Evolutionary conservation across 495 filamentous ascomycete genomes (phyloP).

Genomic region (Bryoglossum gracile): DNA sequence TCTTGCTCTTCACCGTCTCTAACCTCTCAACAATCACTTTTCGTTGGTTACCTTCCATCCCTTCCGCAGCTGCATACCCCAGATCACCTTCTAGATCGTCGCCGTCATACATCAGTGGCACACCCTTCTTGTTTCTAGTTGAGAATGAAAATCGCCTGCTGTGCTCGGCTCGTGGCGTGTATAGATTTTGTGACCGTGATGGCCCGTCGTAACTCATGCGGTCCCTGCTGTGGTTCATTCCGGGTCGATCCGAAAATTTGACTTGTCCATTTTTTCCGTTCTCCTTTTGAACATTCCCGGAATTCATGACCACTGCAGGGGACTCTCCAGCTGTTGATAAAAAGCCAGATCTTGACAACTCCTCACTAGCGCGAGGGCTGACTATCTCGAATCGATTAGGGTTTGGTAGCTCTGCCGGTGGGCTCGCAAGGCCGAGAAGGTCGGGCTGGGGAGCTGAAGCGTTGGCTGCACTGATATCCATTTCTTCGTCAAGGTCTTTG

Average conservation of each 20-base stretch:
- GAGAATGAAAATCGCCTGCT: slow-evolving; percentile 23
- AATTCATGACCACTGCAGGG: slow-evolving; percentile 10
- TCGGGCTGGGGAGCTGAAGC: slow-evolving; percentile 56
- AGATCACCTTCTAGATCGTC: slow-evolving; percentile 87
- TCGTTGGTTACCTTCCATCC: slow-evolving; percentile 80
- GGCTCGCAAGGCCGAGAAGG: slow-evolving; percentile 59
- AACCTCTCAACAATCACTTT: slow-evolving; percentile 95
- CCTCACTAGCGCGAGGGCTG: slow-evolving; percentile 35
- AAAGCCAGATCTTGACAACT: slow-evolving; percentile 3
- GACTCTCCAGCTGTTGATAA: slow-evolving; percentile 12
- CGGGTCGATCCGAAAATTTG: slow-evolving; percentile 21
- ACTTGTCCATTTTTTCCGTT: slow-evolving; percentile 11
- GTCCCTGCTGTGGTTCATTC: slow-evolving; percentile 8
- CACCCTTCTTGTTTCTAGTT: slow-evolving; percentile 10
- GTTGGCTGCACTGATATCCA: slow-evolving; percentile 79
- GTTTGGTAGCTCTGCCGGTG: slow-evolving; percentile 62
- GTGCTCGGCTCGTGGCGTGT: slow-evolving; percentile 8
- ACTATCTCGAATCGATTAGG: slow-evolving; percentile 80
- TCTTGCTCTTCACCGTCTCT: slow-evolving; percentile 89
- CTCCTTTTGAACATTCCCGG: slow-evolving; percentile 5
- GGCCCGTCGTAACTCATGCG: slow-evolving; percentile 36
- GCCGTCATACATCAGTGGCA: slow-evolving; percentile 39
- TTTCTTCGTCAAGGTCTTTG: slow-evolving; percentile 50
- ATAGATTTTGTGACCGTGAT: slow-evolving; percentile 17
- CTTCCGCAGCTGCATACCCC: slow-evolving; percentile 87